Evolutionary conservation across 1,284 basidiomycete species (phyloP).

Genomic region (Cystobasidium slooffiae): DNA sequence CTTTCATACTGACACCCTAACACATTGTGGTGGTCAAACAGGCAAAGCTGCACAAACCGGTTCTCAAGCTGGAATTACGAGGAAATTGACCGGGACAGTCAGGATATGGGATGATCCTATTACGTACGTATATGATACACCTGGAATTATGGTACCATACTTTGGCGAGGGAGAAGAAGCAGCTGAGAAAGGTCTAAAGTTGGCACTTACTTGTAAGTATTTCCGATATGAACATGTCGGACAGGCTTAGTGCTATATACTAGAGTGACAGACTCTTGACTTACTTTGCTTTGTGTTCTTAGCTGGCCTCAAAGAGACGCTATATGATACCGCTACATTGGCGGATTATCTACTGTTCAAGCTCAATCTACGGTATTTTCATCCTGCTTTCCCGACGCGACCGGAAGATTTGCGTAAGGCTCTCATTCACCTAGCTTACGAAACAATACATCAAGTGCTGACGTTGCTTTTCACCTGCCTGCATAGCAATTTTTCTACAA

Average conservation of each 20-base stretch:
- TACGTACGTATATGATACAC: conserved; percentile 93
- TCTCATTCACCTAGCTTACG: not conserved
- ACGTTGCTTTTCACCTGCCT: conserved; percentile 65
- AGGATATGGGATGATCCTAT: conserved; percentile 77
- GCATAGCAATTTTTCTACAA: conserved; percentile 60
- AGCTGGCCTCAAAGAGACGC: conserved; percentile 93
- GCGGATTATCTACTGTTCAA: conserved; percentile 48
- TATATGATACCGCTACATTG: conserved; percentile 78
- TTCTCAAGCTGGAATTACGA: conserved; percentile 84
- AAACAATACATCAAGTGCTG: conserved; percentile 58
- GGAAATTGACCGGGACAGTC: conserved; percentile 77
- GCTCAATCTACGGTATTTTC: conserved; percentile 47
- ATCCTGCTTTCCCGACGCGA: conserved; percentile 61
- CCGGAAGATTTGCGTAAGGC: conserved; percentile 51
- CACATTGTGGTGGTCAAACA: conserved; percentile 57
- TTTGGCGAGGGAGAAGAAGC: conserved; percentile 82
- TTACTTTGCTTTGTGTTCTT: conserved; percentile 23
- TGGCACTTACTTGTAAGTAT: conserved; percentile 81
- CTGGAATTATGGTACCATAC: conserved; percentile 96
- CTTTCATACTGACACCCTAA: not conserved
- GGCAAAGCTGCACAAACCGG: conserved; percentile 87
- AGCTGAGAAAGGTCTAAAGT: conserved; percentile 87
- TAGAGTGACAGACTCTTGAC: too few relatives aligned
- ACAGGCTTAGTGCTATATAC: too few relatives aligned
- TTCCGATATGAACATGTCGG: too few relatives aligned